phyloP scores from a whole-genome alignment of 306 rosid species.

The Dryas drummondii region DNA sequence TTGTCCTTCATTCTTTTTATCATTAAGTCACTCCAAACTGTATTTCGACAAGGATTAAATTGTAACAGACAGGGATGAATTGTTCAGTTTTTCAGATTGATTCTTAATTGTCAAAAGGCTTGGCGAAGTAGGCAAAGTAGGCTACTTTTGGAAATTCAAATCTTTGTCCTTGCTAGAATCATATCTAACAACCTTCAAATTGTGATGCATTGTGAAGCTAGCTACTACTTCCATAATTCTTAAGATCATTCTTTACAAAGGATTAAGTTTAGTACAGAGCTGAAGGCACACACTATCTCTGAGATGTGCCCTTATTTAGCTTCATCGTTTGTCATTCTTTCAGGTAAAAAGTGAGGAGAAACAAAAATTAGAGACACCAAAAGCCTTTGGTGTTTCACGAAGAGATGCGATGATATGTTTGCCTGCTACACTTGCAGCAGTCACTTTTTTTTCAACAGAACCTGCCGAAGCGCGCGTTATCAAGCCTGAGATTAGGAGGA shows the following conservation, averaged over 20 bases:
- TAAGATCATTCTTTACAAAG: not conserved
- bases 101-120: not conserved
- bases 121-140: not conserved
- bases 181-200: not conserved
- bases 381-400: constrained; percentile 21
- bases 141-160: no score
- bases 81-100: not conserved
- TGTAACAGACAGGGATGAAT: not conserved
- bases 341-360: constrained; percentile 26
- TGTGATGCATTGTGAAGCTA: not conserved
- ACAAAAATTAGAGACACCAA: not conserved
- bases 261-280: not conserved
- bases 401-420: constrained; percentile 30
- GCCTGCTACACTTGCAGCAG: constrained; percentile 13
- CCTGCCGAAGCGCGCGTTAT: constrained; percentile 28
- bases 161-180: not conserved
- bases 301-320: not conserved
- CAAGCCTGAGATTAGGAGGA: constrained; percentile 33
- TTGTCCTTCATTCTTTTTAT: not conserved
- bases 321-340: not conserved
- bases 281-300: not conserved
- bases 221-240: not conserved
- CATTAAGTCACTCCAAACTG: not conserved
- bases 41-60: not conserved
- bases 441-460: not conserved